Evolutionary conservation across 768 basidiomycete genomes (phyloP).

Genomic region (Termitomyces heimii): DNA sequence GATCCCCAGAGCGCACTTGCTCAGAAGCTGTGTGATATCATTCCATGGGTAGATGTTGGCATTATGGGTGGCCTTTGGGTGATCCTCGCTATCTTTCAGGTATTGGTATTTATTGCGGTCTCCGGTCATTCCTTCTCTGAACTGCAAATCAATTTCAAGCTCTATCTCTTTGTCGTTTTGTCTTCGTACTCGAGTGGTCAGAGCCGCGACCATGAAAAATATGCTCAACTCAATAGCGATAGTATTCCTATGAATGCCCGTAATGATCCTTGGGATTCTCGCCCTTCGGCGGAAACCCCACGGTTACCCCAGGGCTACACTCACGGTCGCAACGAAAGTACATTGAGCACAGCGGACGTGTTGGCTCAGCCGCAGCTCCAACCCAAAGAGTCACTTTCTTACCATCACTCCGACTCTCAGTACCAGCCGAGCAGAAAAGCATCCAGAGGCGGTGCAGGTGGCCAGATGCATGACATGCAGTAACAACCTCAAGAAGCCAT

Average conservation of each 20-base stretch:
- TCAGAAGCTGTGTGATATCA: slow-evolving; percentile 77
- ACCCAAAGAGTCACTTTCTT: slow-evolving; percentile 35
- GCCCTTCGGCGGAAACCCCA: slow-evolving; percentile 39
- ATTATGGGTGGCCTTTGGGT: slow-evolving; percentile 89
- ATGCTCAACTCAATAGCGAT: slow-evolving; percentile 69
- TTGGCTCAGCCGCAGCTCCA: slow-evolving; percentile 42
- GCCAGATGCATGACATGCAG: not conserved
- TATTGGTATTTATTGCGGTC: slow-evolving; percentile 21
- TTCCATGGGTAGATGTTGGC: slow-evolving; percentile 89
- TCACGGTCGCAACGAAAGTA: slow-evolving; percentile 52
- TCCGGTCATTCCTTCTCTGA: not conserved
- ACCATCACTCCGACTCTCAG: slow-evolving; percentile 20
- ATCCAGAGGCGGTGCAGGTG: slow-evolving; percentile 10
- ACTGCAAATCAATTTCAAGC: slow-evolving; percentile 26
- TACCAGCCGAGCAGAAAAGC: slow-evolving; percentile 12
- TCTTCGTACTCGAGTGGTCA: slow-evolving; percentile 67
- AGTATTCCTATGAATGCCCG: slow-evolving; percentile 59
- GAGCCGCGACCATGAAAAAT: slow-evolving; percentile 75
- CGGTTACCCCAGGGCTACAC: slow-evolving; percentile 28
- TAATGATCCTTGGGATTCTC: slow-evolving; percentile 65
- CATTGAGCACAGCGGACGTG: slow-evolving; percentile 49
- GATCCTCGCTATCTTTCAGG: slow-evolving; percentile 72
- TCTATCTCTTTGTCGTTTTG: slow-evolving; percentile 37
- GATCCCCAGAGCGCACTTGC: slow-evolving; percentile 43
- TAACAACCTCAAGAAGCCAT: slow-evolving; percentile 2